Evolutionary conservation across 2,329 filamentous ascomycete species (phyloP).

Genomic region (Hymenoscyphus linearis): DNA sequence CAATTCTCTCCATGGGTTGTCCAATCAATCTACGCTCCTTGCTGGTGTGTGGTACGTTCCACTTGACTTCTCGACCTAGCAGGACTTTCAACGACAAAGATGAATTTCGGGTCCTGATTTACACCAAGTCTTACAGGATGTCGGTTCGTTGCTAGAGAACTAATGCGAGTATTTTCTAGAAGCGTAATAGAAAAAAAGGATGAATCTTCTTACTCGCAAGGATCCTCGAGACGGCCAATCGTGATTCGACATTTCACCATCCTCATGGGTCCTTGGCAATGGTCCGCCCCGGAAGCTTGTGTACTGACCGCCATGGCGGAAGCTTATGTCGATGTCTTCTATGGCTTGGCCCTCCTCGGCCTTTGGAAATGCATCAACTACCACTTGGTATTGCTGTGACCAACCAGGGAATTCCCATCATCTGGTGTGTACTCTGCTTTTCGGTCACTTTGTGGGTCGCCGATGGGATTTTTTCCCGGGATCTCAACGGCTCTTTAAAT

Average conservation of each 20-base stretch:
- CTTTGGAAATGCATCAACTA: neutral
- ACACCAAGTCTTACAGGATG: neutral
- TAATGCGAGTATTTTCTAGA: neutral
- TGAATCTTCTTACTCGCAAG: neutral
- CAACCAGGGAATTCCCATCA: neutral
- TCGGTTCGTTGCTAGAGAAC: neutral
- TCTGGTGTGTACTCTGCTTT: constrained; percentile 3
- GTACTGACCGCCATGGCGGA: neutral
- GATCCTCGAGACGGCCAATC: neutral
- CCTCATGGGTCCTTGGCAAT: constrained; percentile 1
- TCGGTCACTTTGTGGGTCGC: constrained; percentile 21
- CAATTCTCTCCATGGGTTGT: neutral
- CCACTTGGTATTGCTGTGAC: neutral
- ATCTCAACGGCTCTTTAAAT: neutral
- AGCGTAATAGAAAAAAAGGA: neutral
- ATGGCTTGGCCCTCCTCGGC: neutral
- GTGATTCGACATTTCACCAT: neutral
- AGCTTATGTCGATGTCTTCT: neutral
- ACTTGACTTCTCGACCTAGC: neutral
- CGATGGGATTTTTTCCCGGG: neutral
- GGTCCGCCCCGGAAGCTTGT: constrained; percentile 10
- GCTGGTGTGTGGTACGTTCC: neutral
- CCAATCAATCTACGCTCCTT: neutral
- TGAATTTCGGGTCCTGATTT: neutral
- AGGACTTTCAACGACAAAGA: neutral